Conservation (phyloP, 108 stramenopile genomes). For the Bacterosira constricta region DNA sequence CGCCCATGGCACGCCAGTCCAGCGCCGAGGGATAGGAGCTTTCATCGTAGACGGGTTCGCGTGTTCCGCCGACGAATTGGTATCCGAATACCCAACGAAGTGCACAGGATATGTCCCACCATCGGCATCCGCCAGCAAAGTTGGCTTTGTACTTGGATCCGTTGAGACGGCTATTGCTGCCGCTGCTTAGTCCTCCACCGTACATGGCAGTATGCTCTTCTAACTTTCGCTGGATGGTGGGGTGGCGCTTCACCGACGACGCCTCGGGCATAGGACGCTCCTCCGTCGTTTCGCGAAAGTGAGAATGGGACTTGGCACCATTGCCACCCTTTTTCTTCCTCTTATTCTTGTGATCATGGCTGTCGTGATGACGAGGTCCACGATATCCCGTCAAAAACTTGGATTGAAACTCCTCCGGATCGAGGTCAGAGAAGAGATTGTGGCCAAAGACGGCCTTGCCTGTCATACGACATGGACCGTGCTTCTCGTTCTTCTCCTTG, state of each 20-base stretch:
- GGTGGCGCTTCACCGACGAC: slow-evolving; percentile 34
- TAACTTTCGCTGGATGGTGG: slow-evolving; percentile 39
- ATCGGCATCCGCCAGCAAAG: slow-evolving; percentile 54
- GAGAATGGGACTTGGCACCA: neutral
- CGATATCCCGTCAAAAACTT: slow-evolving; percentile 80
- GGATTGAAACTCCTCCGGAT: slow-evolving; percentile 73
- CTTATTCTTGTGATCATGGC: neutral
- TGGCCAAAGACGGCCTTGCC: slow-evolving; percentile 82
- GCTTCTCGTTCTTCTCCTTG: slow-evolving; percentile 65
- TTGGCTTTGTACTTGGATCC: slow-evolving; percentile 22
- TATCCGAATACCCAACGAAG: slow-evolving; percentile 68
- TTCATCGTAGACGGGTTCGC: slow-evolving; percentile 62
- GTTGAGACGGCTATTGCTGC: neutral
- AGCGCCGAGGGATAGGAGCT: slow-evolving; percentile 53
- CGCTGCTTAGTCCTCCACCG: neutral
- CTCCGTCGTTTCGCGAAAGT: slow-evolving; percentile 6
- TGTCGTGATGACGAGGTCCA: slow-evolving; percentile 56
- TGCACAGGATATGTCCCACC: slow-evolving; percentile 77
- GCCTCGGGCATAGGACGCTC: neutral
- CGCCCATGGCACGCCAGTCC: slow-evolving; percentile 85
- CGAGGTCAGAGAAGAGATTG: slow-evolving; percentile 77
- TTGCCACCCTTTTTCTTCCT: neutral
- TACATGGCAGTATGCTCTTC: slow-evolving; percentile 15
- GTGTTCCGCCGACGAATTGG: slow-evolving; percentile 65
- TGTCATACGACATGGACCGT: slow-evolving; percentile 82